Evolutionary conservation across 768 basidiomycete species (phyloP).

Genomic region (Coprinopsis marcescibilis): DNA sequence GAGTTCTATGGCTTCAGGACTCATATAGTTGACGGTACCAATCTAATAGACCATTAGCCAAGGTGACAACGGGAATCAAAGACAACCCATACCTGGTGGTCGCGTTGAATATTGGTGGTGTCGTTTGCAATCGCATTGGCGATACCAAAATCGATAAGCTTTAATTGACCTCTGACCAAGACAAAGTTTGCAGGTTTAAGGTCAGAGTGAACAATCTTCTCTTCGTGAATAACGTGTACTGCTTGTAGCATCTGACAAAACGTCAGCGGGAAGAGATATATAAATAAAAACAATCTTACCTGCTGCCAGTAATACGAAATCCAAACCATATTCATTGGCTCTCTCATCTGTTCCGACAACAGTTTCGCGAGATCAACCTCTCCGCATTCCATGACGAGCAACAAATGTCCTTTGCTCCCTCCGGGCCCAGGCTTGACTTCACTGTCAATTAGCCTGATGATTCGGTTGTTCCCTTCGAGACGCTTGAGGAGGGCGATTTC

Average conservation of each 20-base stretch:
- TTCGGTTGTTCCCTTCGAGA: conserved; percentile 89
- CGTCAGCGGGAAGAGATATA: background rate
- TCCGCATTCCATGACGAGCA: conserved; percentile 95
- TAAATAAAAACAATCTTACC: conserved; percentile 35
- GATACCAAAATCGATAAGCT: conserved; percentile 99
- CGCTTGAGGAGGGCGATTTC: conserved; percentile 91
- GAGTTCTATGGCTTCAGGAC: conserved; percentile 91
- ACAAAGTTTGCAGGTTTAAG: conserved; percentile 99
- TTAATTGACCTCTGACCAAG: conserved; percentile 88
- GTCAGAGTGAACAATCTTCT: conserved; percentile 98
- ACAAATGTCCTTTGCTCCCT: conserved; percentile 66
- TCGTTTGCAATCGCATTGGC: conserved; percentile 98
- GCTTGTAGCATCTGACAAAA: conserved; percentile 86
- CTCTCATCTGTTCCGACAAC: conserved; percentile 77
- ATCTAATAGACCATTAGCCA: conserved; percentile 52
- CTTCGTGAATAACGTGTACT: conserved; percentile 96
- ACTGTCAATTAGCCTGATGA: conserved; percentile 87
- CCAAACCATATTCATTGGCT: conserved; percentile 89
- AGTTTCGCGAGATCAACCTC: conserved; percentile 88
- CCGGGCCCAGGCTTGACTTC: conserved; percentile 73
- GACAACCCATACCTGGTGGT: conserved; percentile 66
- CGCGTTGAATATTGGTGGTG: conserved; percentile 95
- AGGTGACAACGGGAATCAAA: background rate
- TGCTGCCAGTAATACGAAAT: conserved; percentile 97
- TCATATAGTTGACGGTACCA: conserved; percentile 98